These are phyloP conservation scores for Pistacia vera DNA, from an alignment of 345 rosid genomes.

Conservation along the genomic window DNA sequence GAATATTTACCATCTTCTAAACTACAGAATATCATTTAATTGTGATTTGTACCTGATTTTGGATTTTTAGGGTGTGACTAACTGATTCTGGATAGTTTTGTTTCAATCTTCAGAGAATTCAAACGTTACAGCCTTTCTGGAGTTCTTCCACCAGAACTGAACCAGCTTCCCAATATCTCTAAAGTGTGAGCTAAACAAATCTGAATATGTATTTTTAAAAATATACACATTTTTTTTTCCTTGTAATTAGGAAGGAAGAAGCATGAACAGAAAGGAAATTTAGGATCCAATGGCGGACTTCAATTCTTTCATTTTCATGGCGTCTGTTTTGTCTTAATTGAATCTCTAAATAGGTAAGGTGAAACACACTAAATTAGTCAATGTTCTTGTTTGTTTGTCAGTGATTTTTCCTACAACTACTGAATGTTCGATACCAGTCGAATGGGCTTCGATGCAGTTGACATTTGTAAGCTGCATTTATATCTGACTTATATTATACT, in stretches of 20 bases:
- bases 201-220: too few species aligned
- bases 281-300: too few species aligned
- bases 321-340: too few species aligned
- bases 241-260: too few species aligned
- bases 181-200: too few species aligned
- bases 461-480: constrained; percentile 37
- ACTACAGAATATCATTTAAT: not conserved
- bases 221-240: not conserved
- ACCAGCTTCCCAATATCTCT: too few species aligned
- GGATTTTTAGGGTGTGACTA: not conserved
- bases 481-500: not conserved
- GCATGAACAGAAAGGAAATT: too few species aligned
- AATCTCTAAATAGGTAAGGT: too few species aligned
- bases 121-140: constrained; percentile 65
- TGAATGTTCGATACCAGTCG: constrained; percentile 55
- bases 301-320: too few species aligned
- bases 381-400: constrained; percentile 29
- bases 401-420: constrained; percentile 63
- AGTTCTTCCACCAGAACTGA: constrained; percentile 62
- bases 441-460: constrained; percentile 56
- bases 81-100: not conserved
- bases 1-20: too few species aligned
- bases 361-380: not conserved
- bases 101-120: constrained; percentile 39
- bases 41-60: not conserved